These are phyloP conservation scores for Colletotrichum acutatum DNA, from an alignment of 2,329 filamentous ascomycete genomes.

Conservation along the genomic window DNA sequence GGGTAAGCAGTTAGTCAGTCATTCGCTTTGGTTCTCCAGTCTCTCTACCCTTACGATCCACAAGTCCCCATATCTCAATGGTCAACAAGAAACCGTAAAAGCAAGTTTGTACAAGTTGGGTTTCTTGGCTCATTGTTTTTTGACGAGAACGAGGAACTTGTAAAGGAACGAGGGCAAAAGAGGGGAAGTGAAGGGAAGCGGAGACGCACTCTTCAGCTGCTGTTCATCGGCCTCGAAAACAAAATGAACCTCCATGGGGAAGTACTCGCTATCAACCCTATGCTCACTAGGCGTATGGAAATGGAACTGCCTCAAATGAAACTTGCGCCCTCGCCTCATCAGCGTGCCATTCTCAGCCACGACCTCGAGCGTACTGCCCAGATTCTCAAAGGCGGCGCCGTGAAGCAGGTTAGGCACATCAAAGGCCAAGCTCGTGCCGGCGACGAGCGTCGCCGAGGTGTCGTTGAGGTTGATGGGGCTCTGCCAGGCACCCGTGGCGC, in stretches of 20 bases:
- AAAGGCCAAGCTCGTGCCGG: constrained; percentile 46
- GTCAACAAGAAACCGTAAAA: not conserved
- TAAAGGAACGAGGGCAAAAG: too few species aligned
- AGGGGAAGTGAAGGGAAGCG: not conserved
- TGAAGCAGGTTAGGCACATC: constrained; percentile 48
- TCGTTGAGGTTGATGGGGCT: constrained; percentile 65
- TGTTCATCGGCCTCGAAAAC: constrained; percentile 49
- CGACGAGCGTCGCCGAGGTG: constrained; percentile 31
- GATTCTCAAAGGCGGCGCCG: constrained; percentile 59
- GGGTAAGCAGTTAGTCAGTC: not conserved
- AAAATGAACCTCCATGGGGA: constrained; percentile 54
- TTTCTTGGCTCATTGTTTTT: not conserved
- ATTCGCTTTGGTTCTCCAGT: not conserved
- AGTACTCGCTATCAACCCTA: constrained; percentile 55
- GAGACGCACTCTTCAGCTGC: constrained; percentile 22
- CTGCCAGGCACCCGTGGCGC: constrained; percentile 60
- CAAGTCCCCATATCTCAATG: not conserved
- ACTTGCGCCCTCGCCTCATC: constrained; percentile 50
- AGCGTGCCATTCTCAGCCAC: constrained; percentile 58
- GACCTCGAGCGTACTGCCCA: constrained; percentile 63
- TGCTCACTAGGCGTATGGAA: constrained; percentile 72
- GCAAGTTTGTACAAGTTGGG: not conserved
- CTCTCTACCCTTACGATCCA: not conserved
- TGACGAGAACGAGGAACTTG: not conserved
- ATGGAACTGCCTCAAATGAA: constrained; percentile 65